Percentiles rank a stretch among this genome's conserved stretches.
Evolutionary conservation across 148 eudicot species (phyloP).

Genomic region (Cornus florida): DNA sequence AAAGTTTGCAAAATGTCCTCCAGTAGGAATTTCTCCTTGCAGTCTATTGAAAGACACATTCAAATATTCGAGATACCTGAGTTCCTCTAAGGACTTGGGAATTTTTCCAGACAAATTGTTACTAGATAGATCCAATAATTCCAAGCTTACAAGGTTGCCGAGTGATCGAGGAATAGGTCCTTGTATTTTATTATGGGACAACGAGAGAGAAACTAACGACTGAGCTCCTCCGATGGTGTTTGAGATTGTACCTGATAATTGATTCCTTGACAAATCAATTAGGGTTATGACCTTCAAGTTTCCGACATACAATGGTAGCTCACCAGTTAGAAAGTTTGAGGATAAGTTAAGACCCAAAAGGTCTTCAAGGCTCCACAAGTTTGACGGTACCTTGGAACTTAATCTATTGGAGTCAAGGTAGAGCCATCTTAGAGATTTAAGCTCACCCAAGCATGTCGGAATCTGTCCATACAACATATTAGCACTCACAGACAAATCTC

Average conservation of each 20-base stretch:
- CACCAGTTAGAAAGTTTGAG: conserved; percentile 20
- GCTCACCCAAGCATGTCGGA: conserved; percentile 25
- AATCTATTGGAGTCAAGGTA: conserved; percentile 24
- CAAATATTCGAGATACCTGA: conserved; percentile 4
- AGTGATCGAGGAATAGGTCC: conserved; percentile 26
- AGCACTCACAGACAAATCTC: conserved; percentile 17
- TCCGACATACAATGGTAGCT: conserved; percentile 10
- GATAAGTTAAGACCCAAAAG: conserved; percentile 26
- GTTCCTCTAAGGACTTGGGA: conserved; percentile 22
- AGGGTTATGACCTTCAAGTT: conserved; percentile 6
- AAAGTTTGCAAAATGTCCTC: conserved; percentile 23
- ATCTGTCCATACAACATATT: conserved; percentile 20
- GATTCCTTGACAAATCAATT: conserved; percentile 29
- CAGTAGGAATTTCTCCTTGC: conserved; percentile 24
- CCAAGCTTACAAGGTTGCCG: conserved; percentile 16
- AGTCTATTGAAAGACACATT: conserved; percentile 23
- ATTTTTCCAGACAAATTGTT: conserved; percentile 27
- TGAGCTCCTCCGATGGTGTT: conserved; percentile 19
- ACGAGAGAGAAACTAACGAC: conserved; percentile 19
- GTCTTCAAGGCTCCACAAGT: conserved; percentile 14
- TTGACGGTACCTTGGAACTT: conserved; percentile 11
- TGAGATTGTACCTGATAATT: conserved; percentile 22
- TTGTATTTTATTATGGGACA: conserved; percentile 22
- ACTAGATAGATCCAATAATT: conserved; percentile 19
- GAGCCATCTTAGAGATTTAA: conserved; percentile 19